Evolutionary conservation across 208 protist species (phyloP).

Genomic region (Balamuthia mandrillaris): DNA sequence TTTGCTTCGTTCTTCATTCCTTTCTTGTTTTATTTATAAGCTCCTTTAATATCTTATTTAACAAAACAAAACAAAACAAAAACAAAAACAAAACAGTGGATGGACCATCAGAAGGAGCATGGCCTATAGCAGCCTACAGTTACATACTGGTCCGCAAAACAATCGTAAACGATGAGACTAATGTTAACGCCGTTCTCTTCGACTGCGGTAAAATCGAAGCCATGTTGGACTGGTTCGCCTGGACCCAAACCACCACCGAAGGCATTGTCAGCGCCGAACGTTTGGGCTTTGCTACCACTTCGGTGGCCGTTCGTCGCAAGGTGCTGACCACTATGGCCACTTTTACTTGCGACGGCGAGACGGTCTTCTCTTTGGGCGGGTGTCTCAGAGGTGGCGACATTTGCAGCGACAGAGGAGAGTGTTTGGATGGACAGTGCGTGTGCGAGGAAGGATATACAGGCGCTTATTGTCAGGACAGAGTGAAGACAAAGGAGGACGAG

Average conservation of each 20-base stretch:
- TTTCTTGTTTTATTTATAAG: too few relatives aligned
- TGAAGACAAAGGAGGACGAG: too few relatives aligned
- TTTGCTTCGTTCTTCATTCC: too few relatives aligned
- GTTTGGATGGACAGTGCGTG: conserved; percentile 17
- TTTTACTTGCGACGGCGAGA: neutral
- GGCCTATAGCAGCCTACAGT: conserved; percentile 29
- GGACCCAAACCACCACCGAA: neutral
- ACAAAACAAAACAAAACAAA: too few relatives aligned
- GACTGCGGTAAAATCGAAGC: conserved; percentile 27
- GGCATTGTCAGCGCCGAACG: neutral
- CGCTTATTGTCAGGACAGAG: neutral
- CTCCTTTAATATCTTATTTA: too few relatives aligned
- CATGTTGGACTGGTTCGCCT: conserved; percentile 12
- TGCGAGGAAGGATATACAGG: conserved; percentile 6
- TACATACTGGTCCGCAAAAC: neutral
- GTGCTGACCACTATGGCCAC: neutral
- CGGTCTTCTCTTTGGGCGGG: neutral
- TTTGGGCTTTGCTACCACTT: neutral
- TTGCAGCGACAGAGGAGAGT: neutral
- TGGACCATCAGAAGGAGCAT: neutral
- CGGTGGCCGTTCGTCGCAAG: neutral
- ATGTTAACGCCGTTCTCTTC: neutral
- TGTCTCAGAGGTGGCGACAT: neutral
- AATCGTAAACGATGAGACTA: neutral
- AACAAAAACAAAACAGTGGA: too few relatives aligned